Base-by-base conservation (phyloP, 108 stramenopile species). In the Stephanodiscus triporus region DNA sequence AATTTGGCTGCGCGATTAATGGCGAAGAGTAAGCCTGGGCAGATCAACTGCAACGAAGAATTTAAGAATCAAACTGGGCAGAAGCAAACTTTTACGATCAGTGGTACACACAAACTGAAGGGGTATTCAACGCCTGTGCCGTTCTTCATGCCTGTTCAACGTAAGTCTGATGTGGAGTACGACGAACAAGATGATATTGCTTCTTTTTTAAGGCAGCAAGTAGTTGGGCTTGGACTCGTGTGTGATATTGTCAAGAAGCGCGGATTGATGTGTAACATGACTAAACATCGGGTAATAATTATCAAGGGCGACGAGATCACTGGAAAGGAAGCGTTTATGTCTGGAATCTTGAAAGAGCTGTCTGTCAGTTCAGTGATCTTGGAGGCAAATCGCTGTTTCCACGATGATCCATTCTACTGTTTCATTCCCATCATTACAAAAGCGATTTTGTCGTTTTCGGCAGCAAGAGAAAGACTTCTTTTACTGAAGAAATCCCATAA, bases 1-100 rank as follows among this genome's bases (percentile, higher is more conserved):
- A 84, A 84, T 55, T 72, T 84, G n/a, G 63, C 73, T 5, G 83
- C 83, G 17, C 80, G 83, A 26, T 40, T 84, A 36, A 84, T 84
- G 83, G 80, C 76, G 29, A 64, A 75, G 32, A 73, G 66, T 27
- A 66, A 54, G 26, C 32, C 29, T 34, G 71, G 71, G 14, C 34
- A 66, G 38, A 72, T 72, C 22, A 72, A 57, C 34, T 72, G 71
- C 34, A 48, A 72, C 29, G 71, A 72, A 72, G 71, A 66, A 42
- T 11, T 70, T 23, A 70, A 70, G 43, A 59, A 29, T 34, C 56
- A 47, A n/a, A 37, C 57, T 16, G 56, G 57, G 42, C 14, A 10
- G 26, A 56, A 38, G 43, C 68, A 58, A 19, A 29, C 16, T 20
- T 70, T 70, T 14, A 27, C 57, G 7, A 47, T 58, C 24, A 56